Evolutionary conservation across 257 asterid genomes (phyloP).

Genomic region (Solanum pinnatisectum): DNA sequence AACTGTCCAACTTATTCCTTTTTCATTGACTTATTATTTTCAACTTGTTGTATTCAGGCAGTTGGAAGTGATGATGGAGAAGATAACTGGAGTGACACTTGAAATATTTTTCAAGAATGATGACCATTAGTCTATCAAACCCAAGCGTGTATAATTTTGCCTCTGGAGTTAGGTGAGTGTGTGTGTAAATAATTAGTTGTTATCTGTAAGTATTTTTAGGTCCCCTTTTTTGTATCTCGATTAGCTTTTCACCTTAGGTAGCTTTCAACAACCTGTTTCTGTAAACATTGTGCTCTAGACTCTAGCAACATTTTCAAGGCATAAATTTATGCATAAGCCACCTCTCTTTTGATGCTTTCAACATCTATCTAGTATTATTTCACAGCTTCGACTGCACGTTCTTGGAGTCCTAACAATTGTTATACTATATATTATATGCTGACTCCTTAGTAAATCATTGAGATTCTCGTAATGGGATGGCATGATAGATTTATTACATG

Average conservation of each 20-base stretch:
- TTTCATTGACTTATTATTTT: background rate
- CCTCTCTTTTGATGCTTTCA: background rate
- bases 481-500: background rate
- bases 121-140: background rate
- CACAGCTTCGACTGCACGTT: background rate
- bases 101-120: background rate
- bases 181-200: slow-evolving; percentile 12
- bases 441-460: background rate
- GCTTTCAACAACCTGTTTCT: background rate
- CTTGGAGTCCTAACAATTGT: background rate
- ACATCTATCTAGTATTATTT: background rate
- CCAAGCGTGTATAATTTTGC: slow-evolving; percentile 2
- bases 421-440: too few species aligned
- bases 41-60: slow-evolving; percentile 36
- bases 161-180: background rate
- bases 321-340: background rate
- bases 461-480: background rate
- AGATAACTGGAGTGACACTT: slow-evolving; percentile 40
- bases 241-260: background rate
- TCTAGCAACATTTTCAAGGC: background rate
- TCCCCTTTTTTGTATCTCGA: background rate
- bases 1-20: background rate
- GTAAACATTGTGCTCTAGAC: background rate
- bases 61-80: slow-evolving; percentile 81
- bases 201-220: background rate